Conservation (phyloP, 305 asterid genomes). For the Solanum hybrid region DNA sequence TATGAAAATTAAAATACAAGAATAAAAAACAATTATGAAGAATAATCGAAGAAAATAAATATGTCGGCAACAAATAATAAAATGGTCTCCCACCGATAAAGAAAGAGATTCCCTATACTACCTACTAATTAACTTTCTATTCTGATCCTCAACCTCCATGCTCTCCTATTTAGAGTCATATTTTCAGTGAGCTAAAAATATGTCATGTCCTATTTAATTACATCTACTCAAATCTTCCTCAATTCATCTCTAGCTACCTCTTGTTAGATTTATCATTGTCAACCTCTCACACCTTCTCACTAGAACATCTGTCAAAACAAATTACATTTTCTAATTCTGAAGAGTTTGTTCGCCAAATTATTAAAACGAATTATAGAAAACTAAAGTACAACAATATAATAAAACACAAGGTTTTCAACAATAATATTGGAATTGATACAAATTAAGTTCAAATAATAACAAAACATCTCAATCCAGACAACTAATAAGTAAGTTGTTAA, state of each 20-base stretch:
- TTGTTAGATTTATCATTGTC: rapidly evolving
- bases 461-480: background rate
- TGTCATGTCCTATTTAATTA: background rate
- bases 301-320: background rate
- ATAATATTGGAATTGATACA: background rate
- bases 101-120: background rate
- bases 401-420: background rate
- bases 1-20: background rate
- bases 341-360: background rate
- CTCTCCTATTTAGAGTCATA: background rate
- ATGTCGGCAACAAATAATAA: background rate
- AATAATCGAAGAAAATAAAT: background rate
- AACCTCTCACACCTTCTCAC: background rate
- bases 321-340: background rate
- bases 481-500: background rate
- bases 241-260: background rate
- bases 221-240: background rate
- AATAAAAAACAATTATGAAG: background rate
- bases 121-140: background rate
- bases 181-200: rapidly evolving
- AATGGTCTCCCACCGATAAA: background rate
- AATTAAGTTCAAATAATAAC: background rate
- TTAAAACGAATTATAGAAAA: background rate
- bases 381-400: background rate
- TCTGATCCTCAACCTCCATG: background rate